phyloP scores from a whole-genome alignment of 805 yeast genomes.

The Millerozyma acaciae region DNA sequence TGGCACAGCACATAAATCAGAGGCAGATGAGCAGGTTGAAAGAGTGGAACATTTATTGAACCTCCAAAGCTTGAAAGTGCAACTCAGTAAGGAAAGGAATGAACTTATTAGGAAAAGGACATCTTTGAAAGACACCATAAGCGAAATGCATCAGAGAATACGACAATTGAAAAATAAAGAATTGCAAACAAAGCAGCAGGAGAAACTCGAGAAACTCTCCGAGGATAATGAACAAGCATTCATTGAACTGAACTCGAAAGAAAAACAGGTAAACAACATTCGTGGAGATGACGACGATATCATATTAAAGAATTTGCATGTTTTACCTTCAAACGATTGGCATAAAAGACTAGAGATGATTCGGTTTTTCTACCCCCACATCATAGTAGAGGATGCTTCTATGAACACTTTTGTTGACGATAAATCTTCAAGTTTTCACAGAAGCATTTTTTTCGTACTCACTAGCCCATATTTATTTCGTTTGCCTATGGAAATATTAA shows the following conservation, averaged over 20 bases:
- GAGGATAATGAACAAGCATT: conserved; percentile 16
- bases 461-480: conserved; percentile 20
- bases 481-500: conserved; percentile 13
- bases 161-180: conserved; percentile 11
- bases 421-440: conserved; percentile 6
- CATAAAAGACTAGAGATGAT: conserved; percentile 19
- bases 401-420: conserved; percentile 12
- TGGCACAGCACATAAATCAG: conserved; percentile 1
- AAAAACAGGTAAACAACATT: conserved; percentile 1
- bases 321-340: conserved; percentile 36
- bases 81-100: conserved; percentile 12
- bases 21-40: conserved; percentile 2
- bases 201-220: conserved; percentile 16
- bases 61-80: conserved; percentile 14
- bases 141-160: conserved; percentile 12
- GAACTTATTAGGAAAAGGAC: conserved; percentile 17
- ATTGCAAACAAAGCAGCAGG: conserved; percentile 9
- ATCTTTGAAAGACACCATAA: conserved; percentile 12
- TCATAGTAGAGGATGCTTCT: conserved; percentile 16
- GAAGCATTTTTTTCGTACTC: conserved; percentile 14
- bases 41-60: conserved; percentile 11
- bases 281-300: conserved; percentile 16
- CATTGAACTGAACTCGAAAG: conserved; percentile 1
- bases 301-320: conserved; percentile 24
- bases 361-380: conserved; percentile 22